Conservation (phyloP, 2,329 filamentous ascomycete species). For the Penicillium italicum region DNA sequence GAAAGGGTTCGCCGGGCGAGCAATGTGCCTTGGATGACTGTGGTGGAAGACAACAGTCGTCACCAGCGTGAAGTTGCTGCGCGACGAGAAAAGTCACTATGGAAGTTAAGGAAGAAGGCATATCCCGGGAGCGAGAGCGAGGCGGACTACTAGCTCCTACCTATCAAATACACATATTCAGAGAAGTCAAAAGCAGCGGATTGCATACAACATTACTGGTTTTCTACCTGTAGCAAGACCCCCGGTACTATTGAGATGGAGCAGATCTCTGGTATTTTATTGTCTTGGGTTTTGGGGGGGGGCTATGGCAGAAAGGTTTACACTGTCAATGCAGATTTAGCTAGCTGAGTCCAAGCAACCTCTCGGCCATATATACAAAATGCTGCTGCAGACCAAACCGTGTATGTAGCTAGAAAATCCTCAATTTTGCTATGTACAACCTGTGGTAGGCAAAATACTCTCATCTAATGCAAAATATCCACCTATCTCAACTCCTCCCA, state of each 20-base stretch:
- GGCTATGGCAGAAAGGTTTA: too few relatives aligned
- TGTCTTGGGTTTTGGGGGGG: too few relatives aligned
- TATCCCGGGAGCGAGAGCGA: conserved; percentile 40
- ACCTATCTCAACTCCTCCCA: conserved; percentile 69
- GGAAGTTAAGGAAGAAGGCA: conserved; percentile 41
- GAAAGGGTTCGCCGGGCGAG: conserved; percentile 37
- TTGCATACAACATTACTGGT: background rate
- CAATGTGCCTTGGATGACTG: conserved; percentile 42
- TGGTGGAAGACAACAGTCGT: conserved; percentile 34
- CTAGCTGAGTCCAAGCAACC: too few relatives aligned
- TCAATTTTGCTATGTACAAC: background rate
- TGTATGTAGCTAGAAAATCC: background rate
- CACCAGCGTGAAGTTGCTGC: conserved; percentile 26
- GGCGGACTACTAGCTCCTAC: conserved; percentile 27
- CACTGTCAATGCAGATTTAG: too few relatives aligned
- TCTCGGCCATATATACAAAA: background rate
- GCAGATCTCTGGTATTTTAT: too few relatives aligned
- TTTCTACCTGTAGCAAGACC: background rate
- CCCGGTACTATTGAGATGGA: too few relatives aligned
- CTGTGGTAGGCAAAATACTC: background rate
- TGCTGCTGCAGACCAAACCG: background rate
- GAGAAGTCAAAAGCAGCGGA: background rate
- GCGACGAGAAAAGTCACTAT: conserved; percentile 32
- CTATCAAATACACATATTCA: background rate
- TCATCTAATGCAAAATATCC: background rate